These are phyloP conservation scores for Coemansia erecta DNA, from an alignment of 192 early-diverging fungal species.

Conservation along the genomic window DNA sequence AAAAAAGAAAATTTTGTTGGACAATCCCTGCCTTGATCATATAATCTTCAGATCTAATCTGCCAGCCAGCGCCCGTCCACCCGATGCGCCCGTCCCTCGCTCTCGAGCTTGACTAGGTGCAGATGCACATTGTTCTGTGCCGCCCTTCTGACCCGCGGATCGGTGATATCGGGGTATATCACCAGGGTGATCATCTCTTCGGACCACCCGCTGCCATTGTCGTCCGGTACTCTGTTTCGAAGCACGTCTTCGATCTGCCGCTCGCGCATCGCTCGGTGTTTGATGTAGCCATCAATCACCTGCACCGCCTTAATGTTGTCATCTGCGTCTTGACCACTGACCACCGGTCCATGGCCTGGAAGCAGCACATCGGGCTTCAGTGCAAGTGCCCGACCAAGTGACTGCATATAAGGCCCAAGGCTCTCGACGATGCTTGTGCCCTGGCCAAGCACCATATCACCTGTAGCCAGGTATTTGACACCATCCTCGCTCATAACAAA, in stretches of 20 bases:
- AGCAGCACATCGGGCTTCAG: constrained; percentile 53
- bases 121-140: constrained; percentile 36
- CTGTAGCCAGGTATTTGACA: constrained; percentile 60
- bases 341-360: constrained; percentile 78
- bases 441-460: constrained; percentile 81
- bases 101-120: constrained; percentile 34
- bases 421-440: constrained; percentile 80
- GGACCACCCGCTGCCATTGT: constrained; percentile 1
- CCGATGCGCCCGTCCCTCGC: constrained; percentile 11
- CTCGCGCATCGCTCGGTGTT: constrained; percentile 75
- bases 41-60: too few species aligned
- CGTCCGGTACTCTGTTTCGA: not conserved
- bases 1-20: not conserved
- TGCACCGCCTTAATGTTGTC: constrained; percentile 49
- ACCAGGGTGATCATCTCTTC: constrained; percentile 29
- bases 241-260: constrained; percentile 64
- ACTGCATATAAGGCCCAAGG: constrained; percentile 65
- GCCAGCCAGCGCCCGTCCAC: not conserved
- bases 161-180: constrained; percentile 34
- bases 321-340: constrained; percentile 40
- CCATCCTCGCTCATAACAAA: constrained; percentile 68
- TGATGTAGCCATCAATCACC: constrained; percentile 73
- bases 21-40: not conserved
- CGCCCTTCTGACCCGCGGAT: constrained; percentile 28
- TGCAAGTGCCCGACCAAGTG: constrained; percentile 55